Percentiles rank a stretch among this genome's conserved stretches.
Evolutionary conservation across 495 filamentous ascomycete genomes (phyloP).

Genomic region (Trichoderma gamsii): DNA sequence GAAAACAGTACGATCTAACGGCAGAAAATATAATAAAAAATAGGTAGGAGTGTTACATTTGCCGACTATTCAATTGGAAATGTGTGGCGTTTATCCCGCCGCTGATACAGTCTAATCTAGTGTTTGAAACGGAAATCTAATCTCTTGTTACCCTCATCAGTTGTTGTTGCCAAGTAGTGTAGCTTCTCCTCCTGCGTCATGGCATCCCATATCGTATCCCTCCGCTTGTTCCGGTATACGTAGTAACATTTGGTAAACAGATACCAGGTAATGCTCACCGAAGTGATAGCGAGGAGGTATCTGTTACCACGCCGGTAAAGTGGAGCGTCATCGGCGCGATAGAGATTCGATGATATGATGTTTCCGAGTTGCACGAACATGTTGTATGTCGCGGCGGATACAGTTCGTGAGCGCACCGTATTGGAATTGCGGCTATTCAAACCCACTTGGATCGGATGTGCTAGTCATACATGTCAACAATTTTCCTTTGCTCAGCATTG

Average conservation of each 20-base stretch:
- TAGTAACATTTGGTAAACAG: conserved; percentile 36
- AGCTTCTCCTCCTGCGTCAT: conserved; percentile 34
- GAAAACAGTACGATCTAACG: too few relatives aligned
- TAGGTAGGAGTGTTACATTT: too few relatives aligned
- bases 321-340: conserved; percentile 50
- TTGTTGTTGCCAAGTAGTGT: conserved; percentile 26
- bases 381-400: conserved; percentile 48
- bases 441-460: conserved; percentile 53
- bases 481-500: too few relatives aligned
- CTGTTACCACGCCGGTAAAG: conserved; percentile 48
- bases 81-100: too few relatives aligned
- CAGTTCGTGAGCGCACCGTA: conserved; percentile 56
- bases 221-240: conserved; percentile 33
- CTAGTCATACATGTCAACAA: too few relatives aligned
- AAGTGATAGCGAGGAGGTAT: conserved; percentile 38
- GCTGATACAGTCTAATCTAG: conserved; percentile 6
- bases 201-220: conserved; percentile 34
- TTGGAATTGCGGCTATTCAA: conserved; percentile 57
- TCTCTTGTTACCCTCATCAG: conserved; percentile 28
- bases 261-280: conserved; percentile 35
- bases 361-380: conserved; percentile 43
- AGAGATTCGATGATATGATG: conserved; percentile 49
- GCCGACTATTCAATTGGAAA: too few relatives aligned
- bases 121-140: conserved; percentile 29
- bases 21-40: too few relatives aligned